phyloP scores from a whole-genome alignment of 257 asterid genomes.

The Phtheirospermum japonicum region DNA sequence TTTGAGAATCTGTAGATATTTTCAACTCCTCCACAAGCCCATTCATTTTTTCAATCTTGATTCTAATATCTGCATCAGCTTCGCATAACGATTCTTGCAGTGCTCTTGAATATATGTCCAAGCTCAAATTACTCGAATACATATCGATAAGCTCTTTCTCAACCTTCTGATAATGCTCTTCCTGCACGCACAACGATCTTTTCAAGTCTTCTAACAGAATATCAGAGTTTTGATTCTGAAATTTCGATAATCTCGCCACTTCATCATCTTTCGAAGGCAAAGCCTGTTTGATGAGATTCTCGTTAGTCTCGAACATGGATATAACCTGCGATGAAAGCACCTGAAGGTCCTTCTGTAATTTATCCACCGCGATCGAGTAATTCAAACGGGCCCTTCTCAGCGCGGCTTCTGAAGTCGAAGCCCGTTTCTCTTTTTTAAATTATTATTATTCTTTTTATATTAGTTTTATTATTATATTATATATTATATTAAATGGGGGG shows the following conservation, averaged over 20 bases:
- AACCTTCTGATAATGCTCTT: slow-evolving; percentile 73
- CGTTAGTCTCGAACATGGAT: slow-evolving; percentile 88
- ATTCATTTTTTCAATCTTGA: slow-evolving; percentile 38
- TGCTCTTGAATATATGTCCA: slow-evolving; percentile 76
- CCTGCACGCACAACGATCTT: slow-evolving; percentile 71
- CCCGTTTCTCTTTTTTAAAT: slow-evolving; percentile 81
- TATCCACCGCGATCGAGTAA: slow-evolving; percentile 91
- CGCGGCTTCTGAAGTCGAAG: slow-evolving; percentile 76
- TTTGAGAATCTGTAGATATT: slow-evolving; percentile 54
- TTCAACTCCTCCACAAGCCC: slow-evolving; percentile 60
- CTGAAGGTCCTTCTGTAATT: slow-evolving; percentile 90
- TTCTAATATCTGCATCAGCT: slow-evolving; percentile 44
- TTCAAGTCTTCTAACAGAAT: slow-evolving; percentile 76
- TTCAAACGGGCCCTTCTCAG: slow-evolving; percentile 86
- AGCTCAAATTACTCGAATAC: slow-evolving; percentile 62
- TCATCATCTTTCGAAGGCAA: slow-evolving; percentile 51
- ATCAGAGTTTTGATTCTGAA: slow-evolving; percentile 50
- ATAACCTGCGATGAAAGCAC: slow-evolving; percentile 93
- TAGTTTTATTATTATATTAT: too few species aligned
- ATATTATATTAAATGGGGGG: too few species aligned
- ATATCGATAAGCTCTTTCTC: slow-evolving; percentile 78
- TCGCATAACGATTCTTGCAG: slow-evolving; percentile 56
- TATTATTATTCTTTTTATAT: too few species aligned
- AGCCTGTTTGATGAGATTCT: slow-evolving; percentile 82
- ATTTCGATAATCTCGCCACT: slow-evolving; percentile 27